A percentile compares a stretch with the other conserved stretches of the same genome.
Conservation (phyloP, 2,329 filamentous ascomycete genomes). For the Plenodomus lindquistii region DNA sequence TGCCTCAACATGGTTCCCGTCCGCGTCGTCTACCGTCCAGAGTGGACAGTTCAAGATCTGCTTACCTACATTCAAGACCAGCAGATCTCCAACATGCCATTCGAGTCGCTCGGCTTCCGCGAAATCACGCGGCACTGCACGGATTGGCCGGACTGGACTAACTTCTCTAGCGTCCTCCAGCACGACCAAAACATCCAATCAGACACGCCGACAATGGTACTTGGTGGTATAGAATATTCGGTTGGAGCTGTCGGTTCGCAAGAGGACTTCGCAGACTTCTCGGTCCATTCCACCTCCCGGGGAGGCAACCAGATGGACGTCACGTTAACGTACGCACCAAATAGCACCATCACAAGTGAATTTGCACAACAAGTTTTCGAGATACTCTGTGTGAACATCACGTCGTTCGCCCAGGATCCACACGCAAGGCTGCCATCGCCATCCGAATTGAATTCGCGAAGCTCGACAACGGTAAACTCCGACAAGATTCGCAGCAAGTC, state of each 20-base stretch:
- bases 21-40: slow-evolving; percentile 40
- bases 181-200: slow-evolving; percentile 38
- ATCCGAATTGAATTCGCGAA: slow-evolving; percentile 29
- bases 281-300: slow-evolving; percentile 31
- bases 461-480: slow-evolving; percentile 26
- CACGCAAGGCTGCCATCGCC: slow-evolving; percentile 32
- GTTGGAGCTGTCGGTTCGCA: slow-evolving; percentile 35
- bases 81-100: slow-evolving; percentile 47
- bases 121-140: slow-evolving; percentile 42
- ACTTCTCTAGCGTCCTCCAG: slow-evolving; percentile 40
- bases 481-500: slow-evolving; percentile 29
- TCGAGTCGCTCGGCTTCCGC: slow-evolving; percentile 39
- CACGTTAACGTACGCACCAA: slow-evolving; percentile 35
- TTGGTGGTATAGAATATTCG: slow-evolving; percentile 40
- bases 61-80: slow-evolving; percentile 49
- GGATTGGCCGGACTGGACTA: slow-evolving; percentile 43
- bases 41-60: slow-evolving; percentile 45
- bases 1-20: slow-evolving; percentile 51
- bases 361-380: slow-evolving; percentile 55
- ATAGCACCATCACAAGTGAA: slow-evolving; percentile 55
- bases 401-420: slow-evolving; percentile 32
- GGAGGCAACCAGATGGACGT: slow-evolving; percentile 32
- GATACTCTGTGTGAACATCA: slow-evolving; percentile 32
- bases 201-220: slow-evolving; percentile 54
- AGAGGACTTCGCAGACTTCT: slow-evolving; percentile 42